Conservation (phyloP, 169 alveolate genomes). For the Plasmodium knowlesi region DNA sequence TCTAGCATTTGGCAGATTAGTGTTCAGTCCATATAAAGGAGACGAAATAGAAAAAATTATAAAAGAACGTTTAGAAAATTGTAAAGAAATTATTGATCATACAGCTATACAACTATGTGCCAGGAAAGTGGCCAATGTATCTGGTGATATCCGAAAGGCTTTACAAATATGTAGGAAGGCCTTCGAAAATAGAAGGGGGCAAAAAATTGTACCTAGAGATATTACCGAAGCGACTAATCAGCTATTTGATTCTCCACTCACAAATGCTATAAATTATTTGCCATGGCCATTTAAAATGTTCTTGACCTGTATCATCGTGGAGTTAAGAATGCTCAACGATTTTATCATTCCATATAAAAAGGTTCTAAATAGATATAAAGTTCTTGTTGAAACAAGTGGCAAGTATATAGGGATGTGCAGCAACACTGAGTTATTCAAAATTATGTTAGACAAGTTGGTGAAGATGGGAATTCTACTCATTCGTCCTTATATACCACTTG, state of each 20-base stretch:
- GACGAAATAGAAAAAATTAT: conserved; percentile 85
- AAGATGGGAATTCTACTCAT: conserved; percentile 79
- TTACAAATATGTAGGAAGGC: conserved; percentile 86
- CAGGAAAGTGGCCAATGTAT: conserved; percentile 85
- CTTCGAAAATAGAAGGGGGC: conserved; percentile 76
- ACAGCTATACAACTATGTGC: conserved; percentile 88
- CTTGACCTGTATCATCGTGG: conserved; percentile 79
- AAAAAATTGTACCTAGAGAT: conserved; percentile 78
- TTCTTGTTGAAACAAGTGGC: conserved; percentile 79
- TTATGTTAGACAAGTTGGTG: conserved; percentile 74
- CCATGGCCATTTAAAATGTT: conserved; percentile 80
- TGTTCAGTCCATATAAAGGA: conserved; percentile 86
- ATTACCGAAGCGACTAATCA: conserved; percentile 82
- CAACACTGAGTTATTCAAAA: conserved; percentile 75
- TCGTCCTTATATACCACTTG: conserved; percentile 81
- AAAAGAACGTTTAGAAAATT: conserved; percentile 65
- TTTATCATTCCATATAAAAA: conserved; percentile 80
- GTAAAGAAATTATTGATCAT: conserved; percentile 53
- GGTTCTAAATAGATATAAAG: conserved; percentile 78
- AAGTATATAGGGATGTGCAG: conserved; percentile 75
- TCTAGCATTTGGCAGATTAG: conserved; percentile 85
- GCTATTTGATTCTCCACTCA: conserved; percentile 81
- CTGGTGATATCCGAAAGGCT: conserved; percentile 88
- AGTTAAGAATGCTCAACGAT: conserved; percentile 75
- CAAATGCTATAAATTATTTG: conserved; percentile 76